A percentile compares a stretch with the other conserved stretches of the same genome.
Conservation (phyloP, 148 eudicot species). For the Pharnaceum exiguum region DNA sequence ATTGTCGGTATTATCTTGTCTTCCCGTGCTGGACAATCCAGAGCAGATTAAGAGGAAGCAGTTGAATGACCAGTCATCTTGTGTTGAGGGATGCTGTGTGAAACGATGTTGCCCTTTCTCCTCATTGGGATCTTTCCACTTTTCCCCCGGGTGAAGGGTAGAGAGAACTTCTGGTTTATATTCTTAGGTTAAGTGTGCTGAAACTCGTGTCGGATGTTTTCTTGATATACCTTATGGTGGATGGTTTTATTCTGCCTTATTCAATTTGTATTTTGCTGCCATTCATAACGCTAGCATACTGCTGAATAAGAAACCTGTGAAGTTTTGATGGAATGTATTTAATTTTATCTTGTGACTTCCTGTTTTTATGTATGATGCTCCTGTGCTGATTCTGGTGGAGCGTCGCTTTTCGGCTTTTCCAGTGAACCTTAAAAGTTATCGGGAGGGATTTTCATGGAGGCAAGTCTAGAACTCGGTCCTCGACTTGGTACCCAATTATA, state of each 20-base stretch:
- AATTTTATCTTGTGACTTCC: not conserved
- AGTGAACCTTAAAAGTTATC: too few species aligned
- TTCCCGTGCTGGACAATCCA: slow-evolving; percentile 59
- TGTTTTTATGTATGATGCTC: not conserved
- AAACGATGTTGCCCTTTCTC: slow-evolving; percentile 12
- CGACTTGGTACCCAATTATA: too few species aligned
- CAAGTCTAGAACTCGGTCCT: too few species aligned
- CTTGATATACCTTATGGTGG: slow-evolving; percentile 10
- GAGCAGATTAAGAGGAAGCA: slow-evolving; percentile 36
- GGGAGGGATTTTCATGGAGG: too few species aligned
- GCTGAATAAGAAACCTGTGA: slow-evolving; percentile 26
- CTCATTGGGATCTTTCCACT: slow-evolving; percentile 17
- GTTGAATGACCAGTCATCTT: slow-evolving; percentile 3
- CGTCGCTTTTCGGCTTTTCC: too few species aligned
- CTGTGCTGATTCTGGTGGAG: too few species aligned
- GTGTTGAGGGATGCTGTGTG: slow-evolving; percentile 15
- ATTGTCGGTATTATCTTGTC: slow-evolving; percentile 56
- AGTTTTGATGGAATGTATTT: slow-evolving; percentile 1
- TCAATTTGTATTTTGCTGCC: slow-evolving; percentile 24
- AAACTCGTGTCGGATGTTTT: slow-evolving; percentile 10
- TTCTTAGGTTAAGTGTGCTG: slow-evolving; percentile 17
- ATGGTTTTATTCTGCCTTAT: slow-evolving; percentile 11
- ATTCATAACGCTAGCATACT: slow-evolving; percentile 15
- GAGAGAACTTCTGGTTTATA: slow-evolving; percentile 21
- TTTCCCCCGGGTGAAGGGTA: slow-evolving; percentile 22